Evolutionary conservation across 495 filamentous ascomycete species (phyloP).

Genomic region (Podospora comata): DNA sequence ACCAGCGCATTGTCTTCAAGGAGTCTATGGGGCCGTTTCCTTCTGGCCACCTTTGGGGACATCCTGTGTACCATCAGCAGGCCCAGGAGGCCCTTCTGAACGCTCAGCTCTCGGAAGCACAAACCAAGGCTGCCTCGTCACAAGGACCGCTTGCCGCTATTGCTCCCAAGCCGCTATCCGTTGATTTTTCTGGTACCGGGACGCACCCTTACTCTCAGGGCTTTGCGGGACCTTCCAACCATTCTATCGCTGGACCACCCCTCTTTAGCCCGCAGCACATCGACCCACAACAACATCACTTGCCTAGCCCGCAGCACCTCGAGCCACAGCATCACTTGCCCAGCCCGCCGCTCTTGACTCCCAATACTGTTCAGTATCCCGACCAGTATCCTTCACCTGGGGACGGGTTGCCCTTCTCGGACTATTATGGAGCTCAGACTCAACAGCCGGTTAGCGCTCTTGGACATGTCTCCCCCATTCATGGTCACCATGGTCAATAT

Average conservation of each 20-base stretch:
- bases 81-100: conserved; percentile 22
- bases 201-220: conserved; percentile 17
- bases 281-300: not conserved
- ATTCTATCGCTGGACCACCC: conserved; percentile 8
- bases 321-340: conserved; percentile 10
- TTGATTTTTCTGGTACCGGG: conserved; percentile 32
- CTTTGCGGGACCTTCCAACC: conserved; percentile 11
- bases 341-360: conserved; percentile 14
- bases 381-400: not conserved
- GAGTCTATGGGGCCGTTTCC: conserved; percentile 66
- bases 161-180: conserved; percentile 35
- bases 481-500: not conserved
- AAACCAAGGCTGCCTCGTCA: conserved; percentile 22
- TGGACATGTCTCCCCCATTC: not conserved
- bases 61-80: conserved; percentile 28
- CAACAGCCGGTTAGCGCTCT: not conserved
- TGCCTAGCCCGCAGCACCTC: too few relatives aligned
- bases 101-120: conserved; percentile 26
- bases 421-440: not conserved
- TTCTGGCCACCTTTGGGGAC: conserved; percentile 25
- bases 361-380: conserved; percentile 2
- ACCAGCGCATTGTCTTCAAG: conserved; percentile 88
- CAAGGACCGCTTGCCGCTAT: conserved; percentile 33
- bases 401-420: not conserved
- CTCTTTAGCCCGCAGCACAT: conserved; percentile 18